Conservation (phyloP, 2,329 filamentous ascomycete species). For the Sordariomycetes sp. region DNA sequence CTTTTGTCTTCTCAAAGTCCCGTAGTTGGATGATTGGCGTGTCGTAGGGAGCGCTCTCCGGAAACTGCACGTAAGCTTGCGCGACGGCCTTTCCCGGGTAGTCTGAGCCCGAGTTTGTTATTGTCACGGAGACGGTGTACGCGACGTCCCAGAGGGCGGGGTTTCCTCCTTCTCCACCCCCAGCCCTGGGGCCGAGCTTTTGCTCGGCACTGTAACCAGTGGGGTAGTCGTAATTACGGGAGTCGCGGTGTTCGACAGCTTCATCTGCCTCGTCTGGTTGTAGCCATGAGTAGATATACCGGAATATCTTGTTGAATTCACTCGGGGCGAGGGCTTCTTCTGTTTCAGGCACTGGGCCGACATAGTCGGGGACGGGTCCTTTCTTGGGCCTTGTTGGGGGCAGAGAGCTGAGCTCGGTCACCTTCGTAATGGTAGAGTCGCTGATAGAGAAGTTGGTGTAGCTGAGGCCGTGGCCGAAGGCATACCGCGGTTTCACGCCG, state of each 20-base stretch:
- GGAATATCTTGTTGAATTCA: conserved; percentile 44
- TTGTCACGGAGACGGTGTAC: conserved; percentile 27
- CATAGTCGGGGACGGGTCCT: conserved; percentile 29
- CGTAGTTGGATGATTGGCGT: conserved; percentile 57
- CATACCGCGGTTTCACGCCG: conserved; percentile 61
- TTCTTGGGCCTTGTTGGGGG: conserved; percentile 20
- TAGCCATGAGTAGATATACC: conserved; percentile 61
- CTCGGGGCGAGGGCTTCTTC: conserved; percentile 43
- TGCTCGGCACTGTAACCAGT: conserved; percentile 44
- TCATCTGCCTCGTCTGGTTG: conserved; percentile 22
- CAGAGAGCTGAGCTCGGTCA: conserved; percentile 25
- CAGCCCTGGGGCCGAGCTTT: conserved; percentile 37
- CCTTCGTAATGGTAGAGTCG: conserved; percentile 30
- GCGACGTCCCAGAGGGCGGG: conserved; percentile 45
- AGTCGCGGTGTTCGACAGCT: conserved; percentile 20
- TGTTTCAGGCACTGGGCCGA: conserved; percentile 35
- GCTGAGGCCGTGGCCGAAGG: conserved; percentile 76
- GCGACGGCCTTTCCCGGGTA: conserved; percentile 29
- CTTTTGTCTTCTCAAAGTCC: conserved; percentile 55
- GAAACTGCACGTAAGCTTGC: conserved; percentile 32
- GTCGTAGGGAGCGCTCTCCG: conserved; percentile 27
- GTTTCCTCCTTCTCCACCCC: conserved; percentile 58
- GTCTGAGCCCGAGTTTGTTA: conserved; percentile 37
- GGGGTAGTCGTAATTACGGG: conserved; percentile 45
- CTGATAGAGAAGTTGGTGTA: conserved; percentile 61